Evolutionary conservation across 23 red algal genomes (phyloP).

Genomic region (Gracilariopsis chorda): DNA sequence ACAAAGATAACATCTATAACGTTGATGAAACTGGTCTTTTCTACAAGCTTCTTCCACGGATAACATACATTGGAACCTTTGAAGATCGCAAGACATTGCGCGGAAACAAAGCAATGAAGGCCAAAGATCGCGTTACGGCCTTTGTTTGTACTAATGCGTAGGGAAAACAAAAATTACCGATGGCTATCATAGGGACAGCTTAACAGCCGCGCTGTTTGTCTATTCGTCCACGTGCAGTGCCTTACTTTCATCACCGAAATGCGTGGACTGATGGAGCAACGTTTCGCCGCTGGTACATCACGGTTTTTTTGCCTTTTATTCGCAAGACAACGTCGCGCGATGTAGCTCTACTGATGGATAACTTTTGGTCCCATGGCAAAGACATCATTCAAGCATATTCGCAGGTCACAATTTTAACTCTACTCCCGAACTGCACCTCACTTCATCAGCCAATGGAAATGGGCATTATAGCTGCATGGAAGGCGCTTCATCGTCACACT

Average conservation of each 20-base stretch:
- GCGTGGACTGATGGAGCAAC: neutral
- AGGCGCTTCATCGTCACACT: neutral
- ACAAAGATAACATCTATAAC: neutral
- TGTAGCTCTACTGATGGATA: neutral
- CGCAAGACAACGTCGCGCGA: neutral
- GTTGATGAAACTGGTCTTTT: slow-evolving; percentile 4
- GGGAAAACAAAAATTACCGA: neutral
- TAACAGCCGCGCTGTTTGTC: neutral
- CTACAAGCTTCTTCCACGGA: neutral
- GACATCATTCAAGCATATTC: neutral
- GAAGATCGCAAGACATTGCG: neutral
- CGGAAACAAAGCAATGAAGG: slow-evolving; percentile 4
- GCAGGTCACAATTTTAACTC: neutral
- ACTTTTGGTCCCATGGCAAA: neutral
- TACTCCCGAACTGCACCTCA: slow-evolving; percentile 1
- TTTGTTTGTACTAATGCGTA: neutral
- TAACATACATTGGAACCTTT: neutral
- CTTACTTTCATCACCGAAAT: neutral
- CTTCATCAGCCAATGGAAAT: neutral
- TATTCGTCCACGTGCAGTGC: neutral
- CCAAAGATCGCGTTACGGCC: neutral
- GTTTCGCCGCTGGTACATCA: neutral
- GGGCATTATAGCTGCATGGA: neutral
- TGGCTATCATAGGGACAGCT: neutral
- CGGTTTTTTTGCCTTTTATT: neutral